Conservation (phyloP, 2,329 filamentous ascomycete genomes). For the Fusarium torreyae region DNA sequence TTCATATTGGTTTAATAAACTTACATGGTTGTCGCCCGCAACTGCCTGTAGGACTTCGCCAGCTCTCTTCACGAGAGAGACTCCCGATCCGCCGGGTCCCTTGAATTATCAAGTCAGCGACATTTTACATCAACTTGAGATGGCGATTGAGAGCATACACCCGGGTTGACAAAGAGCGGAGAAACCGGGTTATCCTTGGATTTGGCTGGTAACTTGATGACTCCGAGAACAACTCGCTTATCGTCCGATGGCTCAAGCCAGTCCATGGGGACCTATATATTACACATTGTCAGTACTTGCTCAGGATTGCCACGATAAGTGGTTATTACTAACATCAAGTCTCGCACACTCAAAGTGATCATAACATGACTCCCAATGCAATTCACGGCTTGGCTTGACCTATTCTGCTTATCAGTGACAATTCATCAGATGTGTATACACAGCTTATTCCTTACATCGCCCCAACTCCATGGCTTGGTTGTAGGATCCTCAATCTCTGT, state of each 20-base stretch:
- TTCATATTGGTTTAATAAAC: constrained; percentile 17
- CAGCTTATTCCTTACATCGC: constrained; percentile 40
- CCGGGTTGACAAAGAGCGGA: constrained; percentile 56
- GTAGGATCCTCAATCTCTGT: constrained; percentile 8
- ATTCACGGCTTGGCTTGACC: constrained; percentile 50
- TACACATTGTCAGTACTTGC: background rate
- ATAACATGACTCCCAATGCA: constrained; percentile 55
- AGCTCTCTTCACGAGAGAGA: constrained; percentile 53
- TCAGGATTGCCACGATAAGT: background rate
- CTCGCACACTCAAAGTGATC: constrained; percentile 54
- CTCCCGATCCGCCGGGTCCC: constrained; percentile 66
- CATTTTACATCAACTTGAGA: background rate
- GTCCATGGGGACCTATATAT: constrained; percentile 54
- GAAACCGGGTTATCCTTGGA: constrained; percentile 44
- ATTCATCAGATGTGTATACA: background rate
- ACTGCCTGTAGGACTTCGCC: constrained; percentile 59
- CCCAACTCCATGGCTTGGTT: constrained; percentile 48
- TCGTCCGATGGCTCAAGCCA: constrained; percentile 52
- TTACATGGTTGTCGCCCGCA: constrained; percentile 63
- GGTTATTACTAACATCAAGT: constrained; percentile 49
- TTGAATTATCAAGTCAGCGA: constrained; percentile 40
- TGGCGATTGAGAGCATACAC: constrained; percentile 44
- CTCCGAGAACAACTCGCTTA: constrained; percentile 52
- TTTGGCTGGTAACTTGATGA: constrained; percentile 54
- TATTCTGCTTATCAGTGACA: constrained; percentile 48